These are phyloP conservation scores for Rhodamnia rubescens DNA, from an alignment of 345 rosid genomes.

Conservation along the genomic window DNA sequence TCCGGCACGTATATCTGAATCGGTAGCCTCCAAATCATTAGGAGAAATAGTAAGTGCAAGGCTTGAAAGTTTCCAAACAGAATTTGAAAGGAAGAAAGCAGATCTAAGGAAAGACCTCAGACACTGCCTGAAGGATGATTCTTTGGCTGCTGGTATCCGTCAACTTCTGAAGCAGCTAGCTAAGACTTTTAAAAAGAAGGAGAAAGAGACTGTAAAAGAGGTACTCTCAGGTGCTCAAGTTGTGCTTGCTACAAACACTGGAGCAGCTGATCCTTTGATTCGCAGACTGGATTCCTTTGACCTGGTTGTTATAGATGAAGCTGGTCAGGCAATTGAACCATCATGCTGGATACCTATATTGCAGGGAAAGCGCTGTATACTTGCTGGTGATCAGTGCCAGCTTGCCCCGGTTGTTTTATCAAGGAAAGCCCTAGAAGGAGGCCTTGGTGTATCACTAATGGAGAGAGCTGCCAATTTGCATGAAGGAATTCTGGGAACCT, in stretches of 20 bases:
- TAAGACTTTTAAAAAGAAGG: constrained; percentile 78
- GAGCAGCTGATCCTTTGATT: constrained; percentile 89
- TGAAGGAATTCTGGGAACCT: constrained; percentile 58
- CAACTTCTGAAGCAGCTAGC: constrained; percentile 92
- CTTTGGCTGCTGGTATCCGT: constrained; percentile 92
- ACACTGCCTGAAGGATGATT: constrained; percentile 76
- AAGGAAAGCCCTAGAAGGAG: constrained; percentile 79
- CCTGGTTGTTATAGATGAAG: constrained; percentile 92
- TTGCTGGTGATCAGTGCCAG: constrained; percentile 92
- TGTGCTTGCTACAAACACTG: constrained; percentile 88
- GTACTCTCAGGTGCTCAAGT: constrained; percentile 73
- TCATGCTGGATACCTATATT: constrained; percentile 91
- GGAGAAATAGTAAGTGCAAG: constrained; percentile 71
- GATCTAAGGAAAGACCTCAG: constrained; percentile 81
- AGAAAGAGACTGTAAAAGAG: constrained; percentile 80
- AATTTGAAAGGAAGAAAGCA: constrained; percentile 77
- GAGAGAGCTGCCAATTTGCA: constrained; percentile 79
- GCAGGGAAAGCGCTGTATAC: constrained; percentile 85
- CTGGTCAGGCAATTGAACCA: constrained; percentile 95
- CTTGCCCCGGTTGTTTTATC: constrained; percentile 93
- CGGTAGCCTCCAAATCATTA: constrained; percentile 81
- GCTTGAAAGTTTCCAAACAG: constrained; percentile 52
- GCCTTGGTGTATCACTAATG: constrained; percentile 77
- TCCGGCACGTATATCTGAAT: constrained; percentile 83
- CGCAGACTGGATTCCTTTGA: constrained; percentile 72